Evolutionary conservation across 1,139 yeast genomes (phyloP), one percentile per base, ranked within the genome.

Genomic region (Debaryomyces coudertii): DNA sequence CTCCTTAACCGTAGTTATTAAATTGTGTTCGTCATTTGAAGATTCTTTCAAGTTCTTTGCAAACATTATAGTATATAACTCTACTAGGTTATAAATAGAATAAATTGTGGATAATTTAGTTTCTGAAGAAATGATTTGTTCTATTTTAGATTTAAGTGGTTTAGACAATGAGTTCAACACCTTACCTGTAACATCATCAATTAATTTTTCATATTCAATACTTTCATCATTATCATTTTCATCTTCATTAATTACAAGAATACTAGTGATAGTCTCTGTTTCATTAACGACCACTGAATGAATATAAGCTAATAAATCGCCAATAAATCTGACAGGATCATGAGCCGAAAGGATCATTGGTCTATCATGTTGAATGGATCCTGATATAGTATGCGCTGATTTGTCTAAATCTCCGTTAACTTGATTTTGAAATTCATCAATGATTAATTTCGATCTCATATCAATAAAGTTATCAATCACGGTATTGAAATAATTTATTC

Each of bases 211-310:
- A 33, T 65, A 60, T 35, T 59, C 62, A 15, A 40, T 40, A 14
- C 62, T 58, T 39, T 68, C 69, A 4, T 16, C 18, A 6, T 22
- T 5, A 12, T 45, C 43, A 6, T 43, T 48, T 24, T 45, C 49
- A 5, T 57, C 58, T 9, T 34, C 36, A 9, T 28, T 25, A 5
- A 36, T 46, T 2, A 50, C 37, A 49, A 75, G 72, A 3, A 75
- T 63, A 33, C 65, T 76, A 6, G 77, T 76, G 12, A 93, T 76
- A 30, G 86, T 76, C 60, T 95, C 99, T 31, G 83, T 77, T 63
- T 95, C 99, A 63, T 89, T 88, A 4, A 90, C 96, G 29, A 92
- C 84, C n/a, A 90, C 78, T 0, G 95, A 81, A 60, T 95, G 98
- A 11, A 92, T 77, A 69, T 89, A 88, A 0, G 99, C 99, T 39